phyloP scores from a whole-genome alignment of 2,329 filamentous ascomycete genomes.

The Trichoderma pleuroti region DNA sequence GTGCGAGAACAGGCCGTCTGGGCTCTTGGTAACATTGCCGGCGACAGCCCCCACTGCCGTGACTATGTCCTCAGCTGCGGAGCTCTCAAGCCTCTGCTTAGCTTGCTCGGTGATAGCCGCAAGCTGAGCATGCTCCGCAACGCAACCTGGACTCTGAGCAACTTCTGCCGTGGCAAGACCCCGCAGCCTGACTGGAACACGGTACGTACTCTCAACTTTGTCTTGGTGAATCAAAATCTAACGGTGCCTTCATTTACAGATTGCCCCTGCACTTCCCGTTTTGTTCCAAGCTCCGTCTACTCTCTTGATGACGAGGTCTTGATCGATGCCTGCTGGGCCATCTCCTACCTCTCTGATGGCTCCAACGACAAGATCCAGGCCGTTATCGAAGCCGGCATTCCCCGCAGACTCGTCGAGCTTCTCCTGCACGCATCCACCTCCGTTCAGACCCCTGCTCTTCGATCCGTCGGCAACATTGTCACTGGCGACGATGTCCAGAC shows the following conservation, averaged over 20 bases:
- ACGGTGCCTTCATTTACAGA: constrained; percentile 50
- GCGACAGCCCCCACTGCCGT: constrained; percentile 94
- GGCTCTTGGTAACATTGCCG: constrained; percentile 97
- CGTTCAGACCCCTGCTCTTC: constrained; percentile 93
- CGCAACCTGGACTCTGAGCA: constrained; percentile 98
- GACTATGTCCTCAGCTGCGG: constrained; percentile 93
- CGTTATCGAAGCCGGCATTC: constrained; percentile 96
- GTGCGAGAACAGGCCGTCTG: constrained; percentile 97
- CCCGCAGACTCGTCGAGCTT: constrained; percentile 90
- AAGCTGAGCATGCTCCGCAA: constrained; percentile 99
- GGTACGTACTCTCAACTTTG: constrained; percentile 51
- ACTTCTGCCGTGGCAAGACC: constrained; percentile 99
- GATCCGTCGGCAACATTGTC: constrained; percentile 97
- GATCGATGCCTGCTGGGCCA: constrained; percentile 99
- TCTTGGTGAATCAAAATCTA: not conserved
- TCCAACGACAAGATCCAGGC: constrained; percentile 99
- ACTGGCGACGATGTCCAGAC: constrained; percentile 98
- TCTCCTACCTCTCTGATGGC: constrained; percentile 96
- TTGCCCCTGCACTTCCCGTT: constrained; percentile 88
- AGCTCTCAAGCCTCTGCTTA: constrained; percentile 84
- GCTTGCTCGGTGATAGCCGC: constrained; percentile 90
- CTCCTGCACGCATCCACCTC: constrained; percentile 98
- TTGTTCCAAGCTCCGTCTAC: constrained; percentile 93
- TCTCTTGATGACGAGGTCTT: constrained; percentile 97
- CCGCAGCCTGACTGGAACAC: constrained; percentile 97